Conservation (phyloP, 768 basidiomycete species). For the Daedalea quercina region DNA sequence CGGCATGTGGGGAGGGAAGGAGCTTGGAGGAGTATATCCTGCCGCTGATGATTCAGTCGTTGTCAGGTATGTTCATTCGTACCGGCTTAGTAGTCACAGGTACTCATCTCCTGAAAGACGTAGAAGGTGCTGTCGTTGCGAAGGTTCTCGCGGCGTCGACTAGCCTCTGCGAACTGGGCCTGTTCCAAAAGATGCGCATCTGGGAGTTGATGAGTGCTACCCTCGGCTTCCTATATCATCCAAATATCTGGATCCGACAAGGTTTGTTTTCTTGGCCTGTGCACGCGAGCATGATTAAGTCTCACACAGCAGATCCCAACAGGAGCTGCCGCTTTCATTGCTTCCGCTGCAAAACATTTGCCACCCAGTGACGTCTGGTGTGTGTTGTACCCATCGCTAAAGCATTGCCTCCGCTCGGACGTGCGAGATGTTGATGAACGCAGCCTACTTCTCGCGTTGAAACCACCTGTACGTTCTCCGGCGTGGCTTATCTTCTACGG, state of each 20-base stretch:
- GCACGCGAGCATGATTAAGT: not conserved
- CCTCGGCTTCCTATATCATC: conserved; percentile 88
- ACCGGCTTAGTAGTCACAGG: not conserved
- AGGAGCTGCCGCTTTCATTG: conserved; percentile 88
- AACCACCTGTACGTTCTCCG: conserved; percentile 58
- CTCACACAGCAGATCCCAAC: not conserved
- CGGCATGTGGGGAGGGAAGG: conserved; percentile 85
- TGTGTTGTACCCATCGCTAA: conserved; percentile 87
- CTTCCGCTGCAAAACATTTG: conserved; percentile 77
- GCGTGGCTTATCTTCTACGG: not conserved
- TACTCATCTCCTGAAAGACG: conserved; percentile 45
- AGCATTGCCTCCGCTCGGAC: conserved; percentile 83
- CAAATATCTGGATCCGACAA: conserved; percentile 93
- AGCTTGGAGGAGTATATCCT: conserved; percentile 95
- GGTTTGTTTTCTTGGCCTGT: conserved; percentile 35
- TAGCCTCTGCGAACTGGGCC: conserved; percentile 80
- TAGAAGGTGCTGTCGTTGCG: conserved; percentile 91
- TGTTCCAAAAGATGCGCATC: conserved; percentile 91
- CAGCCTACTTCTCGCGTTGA: conserved; percentile 68
- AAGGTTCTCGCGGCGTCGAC: conserved; percentile 85
- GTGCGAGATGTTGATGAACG: conserved; percentile 67
- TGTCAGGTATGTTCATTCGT: conserved; percentile 57
- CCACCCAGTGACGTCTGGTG: conserved; percentile 93
- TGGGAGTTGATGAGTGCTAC: conserved; percentile 94
- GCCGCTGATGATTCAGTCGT: conserved; percentile 92